Percentiles rank a stretch among this genome's conserved stretches.
Conservation (phyloP, 169 alveolate species). For the Eimeria necatrix region DNA sequence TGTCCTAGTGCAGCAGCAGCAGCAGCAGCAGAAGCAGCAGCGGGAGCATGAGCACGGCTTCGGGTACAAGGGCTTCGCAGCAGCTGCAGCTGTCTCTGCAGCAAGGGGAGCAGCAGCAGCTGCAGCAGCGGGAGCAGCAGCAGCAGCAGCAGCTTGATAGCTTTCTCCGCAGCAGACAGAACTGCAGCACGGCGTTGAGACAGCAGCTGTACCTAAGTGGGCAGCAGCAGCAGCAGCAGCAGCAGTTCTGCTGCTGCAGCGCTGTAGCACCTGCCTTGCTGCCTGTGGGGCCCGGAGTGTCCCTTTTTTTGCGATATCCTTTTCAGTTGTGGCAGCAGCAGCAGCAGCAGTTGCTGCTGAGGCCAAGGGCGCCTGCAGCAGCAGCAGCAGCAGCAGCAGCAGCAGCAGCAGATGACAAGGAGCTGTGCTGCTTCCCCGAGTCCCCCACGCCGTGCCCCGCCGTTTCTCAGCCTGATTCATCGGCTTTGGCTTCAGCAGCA, state of each 20-base stretch:
- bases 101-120: conserved; percentile 20
- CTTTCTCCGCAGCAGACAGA: neutral
- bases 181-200: too few relatives aligned
- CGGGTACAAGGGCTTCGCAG: too few relatives aligned
- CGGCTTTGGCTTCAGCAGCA: neutral
- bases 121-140: conserved; percentile 1
- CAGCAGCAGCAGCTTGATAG: neutral
- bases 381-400: neutral
- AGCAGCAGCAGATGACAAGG: neutral
- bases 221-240: neutral
- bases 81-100: neutral
- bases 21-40: too few relatives aligned
- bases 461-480: neutral
- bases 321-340: too few relatives aligned
- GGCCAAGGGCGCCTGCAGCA: neutral
- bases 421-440: neutral
- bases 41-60: too few relatives aligned
- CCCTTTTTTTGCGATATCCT: too few relatives aligned
- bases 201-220: neutral
- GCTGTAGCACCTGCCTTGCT: neutral
- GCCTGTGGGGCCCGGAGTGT: neutral
- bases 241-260: neutral
- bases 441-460: neutral
- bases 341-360: neutral
- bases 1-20: too few relatives aligned